These are phyloP conservation scores for Cyphellophora attinorum DNA, from an alignment of 2,329 filamentous ascomycete genomes.

Conservation along the genomic window DNA sequence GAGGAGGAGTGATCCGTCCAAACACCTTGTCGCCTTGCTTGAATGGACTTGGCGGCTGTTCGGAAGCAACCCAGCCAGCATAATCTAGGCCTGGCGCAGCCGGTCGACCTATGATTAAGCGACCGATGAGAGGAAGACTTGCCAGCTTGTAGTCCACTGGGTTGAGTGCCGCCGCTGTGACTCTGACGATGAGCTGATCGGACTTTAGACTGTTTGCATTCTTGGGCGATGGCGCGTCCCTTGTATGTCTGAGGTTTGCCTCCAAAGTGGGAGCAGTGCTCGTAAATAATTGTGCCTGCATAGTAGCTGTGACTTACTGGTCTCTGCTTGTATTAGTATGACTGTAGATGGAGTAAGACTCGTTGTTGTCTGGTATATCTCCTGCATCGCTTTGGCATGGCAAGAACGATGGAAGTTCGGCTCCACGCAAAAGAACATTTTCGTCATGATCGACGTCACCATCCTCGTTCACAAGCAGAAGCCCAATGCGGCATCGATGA, in stretches of 20 bases:
- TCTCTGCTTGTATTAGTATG: too few relatives aligned
- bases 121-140: conserved; percentile 37
- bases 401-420: too few relatives aligned
- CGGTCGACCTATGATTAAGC: conserved; percentile 46
- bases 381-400: too few relatives aligned
- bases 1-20: conserved; percentile 25
- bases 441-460: too few relatives aligned
- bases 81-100: conserved; percentile 44
- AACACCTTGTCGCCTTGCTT: conserved; percentile 36
- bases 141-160: conserved; percentile 56
- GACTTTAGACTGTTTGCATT: conserved; percentile 2
- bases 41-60: conserved; percentile 22
- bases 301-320: conserved; percentile 24
- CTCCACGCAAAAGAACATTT: too few relatives aligned
- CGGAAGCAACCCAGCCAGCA: conserved; percentile 33
- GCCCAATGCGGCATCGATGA: too few relatives aligned
- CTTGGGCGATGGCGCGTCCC: conserved; percentile 30
- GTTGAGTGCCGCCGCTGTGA: conserved; percentile 47
- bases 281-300: conserved; percentile 51
- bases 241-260: conserved; percentile 41
- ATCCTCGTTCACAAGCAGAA: too few relatives aligned
- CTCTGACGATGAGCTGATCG: conserved; percentile 42
- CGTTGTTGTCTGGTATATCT: too few relatives aligned
- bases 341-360: too few relatives aligned
- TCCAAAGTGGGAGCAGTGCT: conserved; percentile 38